Evolutionary conservation across 768 basidiomycete species (phyloP), one percentile per base, ranked within the genome.

Genomic region (Cystofilobasidium ferigula): DNA sequence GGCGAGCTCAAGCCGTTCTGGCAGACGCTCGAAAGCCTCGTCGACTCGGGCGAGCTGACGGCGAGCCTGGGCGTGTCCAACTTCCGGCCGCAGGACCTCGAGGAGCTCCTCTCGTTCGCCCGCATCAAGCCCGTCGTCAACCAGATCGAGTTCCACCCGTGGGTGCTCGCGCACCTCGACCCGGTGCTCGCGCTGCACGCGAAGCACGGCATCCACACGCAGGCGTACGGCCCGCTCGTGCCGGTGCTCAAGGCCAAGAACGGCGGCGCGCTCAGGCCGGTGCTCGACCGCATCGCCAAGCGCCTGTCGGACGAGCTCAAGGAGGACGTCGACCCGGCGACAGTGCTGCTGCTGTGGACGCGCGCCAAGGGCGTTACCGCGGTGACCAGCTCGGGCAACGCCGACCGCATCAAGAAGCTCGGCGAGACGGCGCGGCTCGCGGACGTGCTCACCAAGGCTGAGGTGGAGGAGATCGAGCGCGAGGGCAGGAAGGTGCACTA

Each of bases 121-220:
- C 71, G 71, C 69, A 69, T 73, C 73, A 73, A 72, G 66, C 76
- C 76, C 10, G 73, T 72, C 38, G 69, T 71, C 26, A 75, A 77
- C 70, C 76, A 71, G 72, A 43, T 78, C 69, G 78, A 78, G 69
- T 73, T 72, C 60, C 76, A 78, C 65, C 78, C 78, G 18, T 77
- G 76, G 66, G n/a, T 74, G 56, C 71, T 71, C 63, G 62, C 71
- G 24, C 69, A 62, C 30, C 54, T 70, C 3, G 54, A 69, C 13
- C 71, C 72, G 1, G 69, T 77, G 8, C 57, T 74, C 32, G 71
- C 71, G 14, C 70, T 73, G 57, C 73, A 73, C 63, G 38, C 71
- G 30, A 65, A 71, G 22, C 62, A 77, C 62, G 65, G 69, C 30
- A 77, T 78, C 66, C 62, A 63, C 20, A 70, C 74, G 22, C 69